A percentile compares a stretch with the other conserved stretches of the same genome.
These are phyloP conservation scores for Candida frijolesensis DNA, from an alignment of 1,139 yeast genomes.

Conservation along the genomic window DNA sequence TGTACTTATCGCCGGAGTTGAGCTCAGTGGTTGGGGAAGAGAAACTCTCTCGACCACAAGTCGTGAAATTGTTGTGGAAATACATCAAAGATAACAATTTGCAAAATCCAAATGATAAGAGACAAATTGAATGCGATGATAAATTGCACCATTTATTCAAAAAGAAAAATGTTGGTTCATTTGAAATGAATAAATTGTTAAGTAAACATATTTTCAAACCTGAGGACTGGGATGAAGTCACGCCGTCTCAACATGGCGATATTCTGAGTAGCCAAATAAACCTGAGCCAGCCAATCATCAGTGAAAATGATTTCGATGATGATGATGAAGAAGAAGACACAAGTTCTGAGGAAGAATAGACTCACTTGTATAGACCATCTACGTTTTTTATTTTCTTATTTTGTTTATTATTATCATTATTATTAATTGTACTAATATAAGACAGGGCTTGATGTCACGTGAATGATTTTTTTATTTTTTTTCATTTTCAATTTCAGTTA, in stretches of 20 bases:
- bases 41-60: conserved; percentile 63
- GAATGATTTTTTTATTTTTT: neutral
- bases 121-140: conserved; percentile 72
- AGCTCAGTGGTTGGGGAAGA: conserved; percentile 44
- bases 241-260: neutral
- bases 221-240: conserved; percentile 28
- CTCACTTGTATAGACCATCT: too few species aligned
- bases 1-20: conserved; percentile 54
- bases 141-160: conserved; percentile 60
- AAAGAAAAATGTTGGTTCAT: conserved; percentile 59
- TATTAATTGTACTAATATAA: conserved; percentile 1
- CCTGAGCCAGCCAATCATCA: neutral
- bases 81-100: conserved; percentile 65
- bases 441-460: neutral
- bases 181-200: conserved; percentile 63
- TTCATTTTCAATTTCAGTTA: neutral
- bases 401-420: neutral
- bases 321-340: conserved; percentile 4
- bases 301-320: neutral
- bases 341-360: conserved; percentile 12
- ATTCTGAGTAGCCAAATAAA: neutral
- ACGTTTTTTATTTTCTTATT: neutral
- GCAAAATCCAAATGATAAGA: conserved; percentile 69
- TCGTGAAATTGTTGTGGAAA: conserved; percentile 73
- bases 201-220: conserved; percentile 55